Percentiles rank a stretch among this genome's conserved stretches.
Conservation (phyloP, 495 filamentous ascomycete species). For the Darksidea phi region DNA sequence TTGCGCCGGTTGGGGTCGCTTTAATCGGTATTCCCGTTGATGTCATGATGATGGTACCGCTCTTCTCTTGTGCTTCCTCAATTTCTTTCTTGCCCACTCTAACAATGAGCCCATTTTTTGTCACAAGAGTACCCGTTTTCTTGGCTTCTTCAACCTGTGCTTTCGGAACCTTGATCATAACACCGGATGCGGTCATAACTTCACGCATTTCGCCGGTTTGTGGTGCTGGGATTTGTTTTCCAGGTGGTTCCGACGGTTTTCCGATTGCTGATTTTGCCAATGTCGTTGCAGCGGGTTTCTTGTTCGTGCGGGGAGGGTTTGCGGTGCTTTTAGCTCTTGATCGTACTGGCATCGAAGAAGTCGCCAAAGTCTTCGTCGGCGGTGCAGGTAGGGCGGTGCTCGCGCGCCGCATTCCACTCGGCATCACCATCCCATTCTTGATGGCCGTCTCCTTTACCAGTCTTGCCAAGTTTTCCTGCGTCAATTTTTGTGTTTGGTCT, state of each 20-base stretch:
- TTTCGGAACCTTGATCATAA: conserved; percentile 32
- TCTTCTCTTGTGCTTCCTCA: conserved; percentile 32
- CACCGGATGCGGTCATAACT: conserved; percentile 30
- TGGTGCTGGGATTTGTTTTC: conserved; percentile 5
- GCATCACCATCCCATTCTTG: conserved; percentile 31
- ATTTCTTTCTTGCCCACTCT: conserved; percentile 21
- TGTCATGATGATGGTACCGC: conserved; percentile 25
- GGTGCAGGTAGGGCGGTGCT: conserved; percentile 19
- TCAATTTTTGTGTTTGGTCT: conserved; percentile 28
- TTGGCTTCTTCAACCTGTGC: conserved; percentile 32
- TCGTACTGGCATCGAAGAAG: conserved; percentile 1
- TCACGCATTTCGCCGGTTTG: conserved; percentile 14
- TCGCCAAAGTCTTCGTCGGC: neutral
- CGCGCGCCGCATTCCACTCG: conserved; percentile 14
- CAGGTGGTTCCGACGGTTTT: neutral
- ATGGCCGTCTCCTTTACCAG: conserved; percentile 35
- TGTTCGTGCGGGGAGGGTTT: conserved; percentile 5
- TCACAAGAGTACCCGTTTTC: conserved; percentile 27
- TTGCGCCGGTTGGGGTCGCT: conserved; percentile 20
- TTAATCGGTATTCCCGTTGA: conserved; percentile 28
- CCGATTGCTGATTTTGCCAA: neutral
- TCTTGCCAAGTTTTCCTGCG: conserved; percentile 33
- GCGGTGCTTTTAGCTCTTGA: conserved; percentile 23
- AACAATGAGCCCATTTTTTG: conserved; percentile 24
- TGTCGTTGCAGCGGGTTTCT: conserved; percentile 1